Base-by-base conservation (phyloP, 2,329 filamentous ascomycete genomes). In the Ustilaginoidea virens region DNA sequence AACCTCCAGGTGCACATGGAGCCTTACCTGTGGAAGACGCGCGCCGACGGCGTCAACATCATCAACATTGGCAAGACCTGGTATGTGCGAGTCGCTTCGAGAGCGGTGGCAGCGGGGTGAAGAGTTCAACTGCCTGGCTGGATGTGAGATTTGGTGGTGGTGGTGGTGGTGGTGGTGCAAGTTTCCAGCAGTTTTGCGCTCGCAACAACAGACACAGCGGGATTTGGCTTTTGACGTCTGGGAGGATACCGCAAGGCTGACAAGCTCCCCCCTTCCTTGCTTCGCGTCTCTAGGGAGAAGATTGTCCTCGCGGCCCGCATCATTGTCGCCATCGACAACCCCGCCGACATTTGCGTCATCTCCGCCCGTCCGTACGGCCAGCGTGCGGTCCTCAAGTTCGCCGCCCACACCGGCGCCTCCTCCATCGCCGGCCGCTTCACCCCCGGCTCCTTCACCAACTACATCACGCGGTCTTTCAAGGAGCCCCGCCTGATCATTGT, bases 401-500 rank as follows among this genome's bases (percentile, higher is more conserved):
- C 90, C 53, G 70, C 85, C 43, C 90, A 98, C 80, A 98, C 90
- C 46, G 90, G 90, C 60, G 86, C 92, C 54, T 81, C 85, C 54
- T 81, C 90, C 62, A 98, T 98, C 56, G 92, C 90, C 54, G 90
- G 90, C 69, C 90, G 90, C 61, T 98, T 98, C 80, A 98, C 90
- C 58, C 90, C 90, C 60, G 90, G 90, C 81, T 93, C 87, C 66
- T 98, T 98, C 80, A 98, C 90, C 74, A 98, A 98, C 78, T 98
- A 98, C 80, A 98, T 98, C 80, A 98, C 92, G 64, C 87, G 90
- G 56, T 96, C 90, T 44, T 98, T 98, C 85, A 94, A 94, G 79
- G 90, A 98, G 74, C 90, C 90, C 58, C 92, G 92, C 63, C 74
- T 98, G 57, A 96, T 98, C 66, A 77, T 98, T 60, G 90, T 98